These are phyloP conservation scores for Alternaria angustiovoidea DNA, from an alignment of 2,329 filamentous ascomycete genomes.

Conservation along the genomic window DNA sequence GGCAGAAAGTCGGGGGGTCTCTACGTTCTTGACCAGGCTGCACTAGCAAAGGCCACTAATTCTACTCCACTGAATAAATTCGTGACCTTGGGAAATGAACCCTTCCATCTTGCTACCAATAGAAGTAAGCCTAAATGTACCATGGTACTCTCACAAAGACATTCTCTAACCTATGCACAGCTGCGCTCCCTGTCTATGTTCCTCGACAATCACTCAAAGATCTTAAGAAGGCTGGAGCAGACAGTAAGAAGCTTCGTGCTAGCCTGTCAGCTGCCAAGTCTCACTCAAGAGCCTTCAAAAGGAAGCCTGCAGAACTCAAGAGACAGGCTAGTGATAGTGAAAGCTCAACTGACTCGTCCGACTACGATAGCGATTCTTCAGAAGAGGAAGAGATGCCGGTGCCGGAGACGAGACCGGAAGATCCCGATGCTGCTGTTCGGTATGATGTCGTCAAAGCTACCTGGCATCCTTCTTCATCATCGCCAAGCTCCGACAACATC, in stretches of 20 bases:
- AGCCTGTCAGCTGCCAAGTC: conserved; percentile 40
- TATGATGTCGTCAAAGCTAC: conserved; percentile 69
- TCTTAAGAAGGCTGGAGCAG: conserved; percentile 53
- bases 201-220: conserved; percentile 58
- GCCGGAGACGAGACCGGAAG: conserved; percentile 60
- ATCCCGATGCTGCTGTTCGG: conserved; percentile 61
- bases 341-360: conserved; percentile 57
- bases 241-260: conserved; percentile 51
- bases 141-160: not conserved
- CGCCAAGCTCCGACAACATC: conserved; percentile 60
- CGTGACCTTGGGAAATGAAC: conserved; percentile 53
- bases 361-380: conserved; percentile 62
- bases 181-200: conserved; percentile 53
- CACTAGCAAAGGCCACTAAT: conserved; percentile 54
- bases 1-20: conserved; percentile 52
- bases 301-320: conserved; percentile 27
- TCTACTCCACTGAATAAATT: conserved; percentile 55
- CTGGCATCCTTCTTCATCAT: conserved; percentile 65
- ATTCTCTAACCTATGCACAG: conserved; percentile 37
- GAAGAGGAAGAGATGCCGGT: conserved; percentile 64
- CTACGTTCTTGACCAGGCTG: conserved; percentile 52
- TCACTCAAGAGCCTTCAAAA: conserved; percentile 29
- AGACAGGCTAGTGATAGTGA: conserved; percentile 54
- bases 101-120: conserved; percentile 54
- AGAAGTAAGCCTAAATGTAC: conserved; percentile 49